Evolutionary conservation across 495 filamentous ascomycete species (phyloP).

Genomic region (Xylaria cubensis): DNA sequence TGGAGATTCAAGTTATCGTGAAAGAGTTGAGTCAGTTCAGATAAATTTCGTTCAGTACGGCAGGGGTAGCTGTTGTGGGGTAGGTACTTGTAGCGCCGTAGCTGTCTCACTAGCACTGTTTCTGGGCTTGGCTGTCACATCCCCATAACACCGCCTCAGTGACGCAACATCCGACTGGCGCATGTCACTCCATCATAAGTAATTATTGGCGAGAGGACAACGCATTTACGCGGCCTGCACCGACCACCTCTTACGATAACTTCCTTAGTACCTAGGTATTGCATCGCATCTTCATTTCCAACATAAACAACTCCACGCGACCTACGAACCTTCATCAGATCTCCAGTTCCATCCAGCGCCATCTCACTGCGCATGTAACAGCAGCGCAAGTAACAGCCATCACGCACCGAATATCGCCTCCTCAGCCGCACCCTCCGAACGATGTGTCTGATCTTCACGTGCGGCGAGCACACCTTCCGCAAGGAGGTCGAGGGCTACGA

Average conservation of each 20-base stretch:
- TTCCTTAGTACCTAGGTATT: background rate
- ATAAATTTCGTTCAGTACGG: slow-evolving; percentile 7
- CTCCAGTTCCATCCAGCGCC: background rate
- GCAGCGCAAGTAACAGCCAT: background rate
- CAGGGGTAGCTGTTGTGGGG: slow-evolving; percentile 10
- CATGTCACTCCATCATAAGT: slow-evolving; percentile 16
- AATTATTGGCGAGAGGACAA: background rate
- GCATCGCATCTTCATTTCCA: background rate
- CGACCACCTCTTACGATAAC: slow-evolving; percentile 9
- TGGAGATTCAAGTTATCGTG: background rate
- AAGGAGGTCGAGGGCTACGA: slow-evolving; percentile 62
- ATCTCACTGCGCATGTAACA: background rate
- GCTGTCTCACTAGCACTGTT: background rate
- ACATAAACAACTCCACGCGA: background rate
- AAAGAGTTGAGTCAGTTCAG: background rate
- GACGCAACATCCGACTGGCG: slow-evolving; percentile 8
- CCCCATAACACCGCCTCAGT: slow-evolving; percentile 13
- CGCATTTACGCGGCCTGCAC: slow-evolving; percentile 17
- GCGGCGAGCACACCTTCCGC: slow-evolving; percentile 63
- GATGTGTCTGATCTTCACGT: slow-evolving; percentile 66
- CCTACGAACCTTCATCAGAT: background rate
- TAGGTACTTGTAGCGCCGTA: background rate
- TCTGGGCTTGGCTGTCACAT: slow-evolving; percentile 10
- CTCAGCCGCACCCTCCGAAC: slow-evolving; percentile 15
- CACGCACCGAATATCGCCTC: slow-evolving; percentile 1